Conservation (phyloP, 257 asterid species). For the Cordia subcordata region DNA sequence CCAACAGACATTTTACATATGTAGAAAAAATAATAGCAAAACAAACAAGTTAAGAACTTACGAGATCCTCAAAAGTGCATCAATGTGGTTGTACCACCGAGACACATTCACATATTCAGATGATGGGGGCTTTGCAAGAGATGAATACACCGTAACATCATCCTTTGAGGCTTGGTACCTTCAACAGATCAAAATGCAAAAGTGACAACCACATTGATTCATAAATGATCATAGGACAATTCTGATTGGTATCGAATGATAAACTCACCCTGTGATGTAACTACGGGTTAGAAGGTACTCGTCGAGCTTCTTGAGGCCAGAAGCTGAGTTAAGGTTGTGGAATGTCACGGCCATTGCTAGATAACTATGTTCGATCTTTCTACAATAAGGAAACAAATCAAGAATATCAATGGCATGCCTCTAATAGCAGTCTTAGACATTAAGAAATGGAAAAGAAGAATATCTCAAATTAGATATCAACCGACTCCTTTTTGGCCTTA, state of each 20-base stretch:
- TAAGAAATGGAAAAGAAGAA: too few species aligned
- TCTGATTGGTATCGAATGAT: too few species aligned
- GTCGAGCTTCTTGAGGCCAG: slow-evolving; percentile 88
- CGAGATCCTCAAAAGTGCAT: slow-evolving; percentile 35
- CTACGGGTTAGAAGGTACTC: slow-evolving; percentile 83
- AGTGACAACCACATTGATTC: too few species aligned
- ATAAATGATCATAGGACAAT: too few species aligned
- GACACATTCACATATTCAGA: slow-evolving; percentile 42
- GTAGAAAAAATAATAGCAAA: too few species aligned
- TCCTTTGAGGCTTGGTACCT: slow-evolving; percentile 89
- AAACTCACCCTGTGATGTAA: slow-evolving; percentile 76
- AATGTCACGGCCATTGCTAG: slow-evolving; percentile 61
- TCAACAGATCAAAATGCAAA: not conserved
- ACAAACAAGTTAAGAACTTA: slow-evolving; percentile 11
- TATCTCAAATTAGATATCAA: too few species aligned
- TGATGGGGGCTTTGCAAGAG: slow-evolving; percentile 57
- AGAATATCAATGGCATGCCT: too few species aligned
- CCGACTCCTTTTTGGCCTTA: too few species aligned
- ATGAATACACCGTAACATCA: slow-evolving; percentile 59
- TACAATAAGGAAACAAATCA: too few species aligned
- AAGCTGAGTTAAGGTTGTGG: slow-evolving; percentile 37
- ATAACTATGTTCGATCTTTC: too few species aligned
- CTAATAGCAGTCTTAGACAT: too few species aligned
- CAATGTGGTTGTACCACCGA: slow-evolving; percentile 32
- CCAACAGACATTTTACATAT: too few species aligned